phyloP scores from a whole-genome alignment of 306 rosid species.

The Cicer arietinum region DNA sequence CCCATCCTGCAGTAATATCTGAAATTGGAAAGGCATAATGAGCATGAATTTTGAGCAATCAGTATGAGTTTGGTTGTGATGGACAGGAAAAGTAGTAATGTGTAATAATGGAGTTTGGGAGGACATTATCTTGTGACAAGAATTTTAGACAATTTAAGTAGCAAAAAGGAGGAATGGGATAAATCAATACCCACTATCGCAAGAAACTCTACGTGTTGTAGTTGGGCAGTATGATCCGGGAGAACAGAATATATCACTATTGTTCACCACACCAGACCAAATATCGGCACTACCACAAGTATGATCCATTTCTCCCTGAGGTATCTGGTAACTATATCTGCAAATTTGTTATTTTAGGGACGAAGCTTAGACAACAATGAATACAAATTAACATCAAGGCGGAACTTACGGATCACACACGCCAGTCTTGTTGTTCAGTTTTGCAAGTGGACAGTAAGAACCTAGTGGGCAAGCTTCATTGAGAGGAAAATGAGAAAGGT shows the following conservation, averaged over 20 bases:
- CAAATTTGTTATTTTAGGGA: slow-evolving; percentile 39
- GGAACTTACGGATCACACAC: slow-evolving; percentile 81
- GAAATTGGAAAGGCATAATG: slow-evolving; percentile 54
- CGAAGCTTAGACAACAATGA: slow-evolving; percentile 23
- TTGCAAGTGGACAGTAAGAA: slow-evolving; percentile 76
- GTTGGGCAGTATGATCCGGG: slow-evolving; percentile 87
- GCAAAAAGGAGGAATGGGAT: slow-evolving; percentile 41
- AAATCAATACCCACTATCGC: slow-evolving; percentile 81
- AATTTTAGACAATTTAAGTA: slow-evolving; percentile 35
- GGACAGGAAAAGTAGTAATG: slow-evolving; percentile 16
- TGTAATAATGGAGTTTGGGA: not conserved
- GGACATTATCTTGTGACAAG: slow-evolving; percentile 37
- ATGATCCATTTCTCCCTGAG: slow-evolving; percentile 69
- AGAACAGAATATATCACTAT: slow-evolving; percentile 76
- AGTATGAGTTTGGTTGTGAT: slow-evolving; percentile 35
- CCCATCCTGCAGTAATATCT: slow-evolving; percentile 90
- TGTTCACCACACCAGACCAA: slow-evolving; percentile 66
- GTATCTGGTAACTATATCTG: slow-evolving; percentile 81
- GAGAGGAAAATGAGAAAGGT: slow-evolving; percentile 37
- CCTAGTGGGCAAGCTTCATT: slow-evolving; percentile 91
- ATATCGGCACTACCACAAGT: slow-evolving; percentile 81
- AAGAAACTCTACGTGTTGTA: slow-evolving; percentile 58
- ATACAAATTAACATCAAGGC: slow-evolving; percentile 28
- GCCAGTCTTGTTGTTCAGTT: slow-evolving; percentile 60
- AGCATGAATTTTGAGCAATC: slow-evolving; percentile 37